These are phyloP conservation scores for Lichtheimia hyalospora DNA, from an alignment of 371 early-diverging fungal genomes.

Conservation along the genomic window DNA sequence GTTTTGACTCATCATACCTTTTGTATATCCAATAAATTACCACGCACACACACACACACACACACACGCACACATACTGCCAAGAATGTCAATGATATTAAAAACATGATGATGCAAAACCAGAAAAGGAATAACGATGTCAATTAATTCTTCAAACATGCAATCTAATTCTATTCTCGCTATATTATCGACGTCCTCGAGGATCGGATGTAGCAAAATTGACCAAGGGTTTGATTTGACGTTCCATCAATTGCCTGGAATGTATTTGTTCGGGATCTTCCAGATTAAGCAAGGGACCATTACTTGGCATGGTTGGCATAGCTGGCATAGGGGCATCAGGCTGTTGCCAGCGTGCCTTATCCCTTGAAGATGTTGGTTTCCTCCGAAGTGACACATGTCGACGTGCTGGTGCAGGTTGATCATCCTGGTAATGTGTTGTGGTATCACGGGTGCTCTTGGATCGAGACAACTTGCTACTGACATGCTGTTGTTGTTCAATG, in stretches of 20 bases:
- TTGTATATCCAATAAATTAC: not conserved
- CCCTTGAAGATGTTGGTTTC: slow-evolving; percentile 26
- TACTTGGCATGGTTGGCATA: slow-evolving; percentile 12
- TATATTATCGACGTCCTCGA: not conserved
- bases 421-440: slow-evolving; percentile 2
- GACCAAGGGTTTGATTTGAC: slow-evolving; percentile 48
- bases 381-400: slow-evolving; percentile 36
- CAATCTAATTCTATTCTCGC: too few relatives aligned
- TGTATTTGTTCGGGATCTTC: slow-evolving; percentile 42
- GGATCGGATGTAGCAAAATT: slow-evolving; percentile 23
- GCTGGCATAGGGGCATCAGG: slow-evolving; percentile 38
- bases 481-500: not conserved
- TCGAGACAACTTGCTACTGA: slow-evolving; percentile 21
- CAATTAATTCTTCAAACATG: too few relatives aligned
- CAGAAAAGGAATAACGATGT: too few relatives aligned
- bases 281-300: slow-evolving; percentile 32
- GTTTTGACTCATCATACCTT: not conserved
- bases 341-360: slow-evolving; percentile 3
- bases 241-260: slow-evolving; percentile 32
- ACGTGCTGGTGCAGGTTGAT: not conserved
- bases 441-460: slow-evolving; percentile 38
- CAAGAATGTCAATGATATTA: too few relatives aligned
- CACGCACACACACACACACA: not conserved
- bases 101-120: too few relatives aligned
- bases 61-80: too few relatives aligned